Conservation (phyloP, 176 grass and related monocot species). For the Musa itinerans region DNA sequence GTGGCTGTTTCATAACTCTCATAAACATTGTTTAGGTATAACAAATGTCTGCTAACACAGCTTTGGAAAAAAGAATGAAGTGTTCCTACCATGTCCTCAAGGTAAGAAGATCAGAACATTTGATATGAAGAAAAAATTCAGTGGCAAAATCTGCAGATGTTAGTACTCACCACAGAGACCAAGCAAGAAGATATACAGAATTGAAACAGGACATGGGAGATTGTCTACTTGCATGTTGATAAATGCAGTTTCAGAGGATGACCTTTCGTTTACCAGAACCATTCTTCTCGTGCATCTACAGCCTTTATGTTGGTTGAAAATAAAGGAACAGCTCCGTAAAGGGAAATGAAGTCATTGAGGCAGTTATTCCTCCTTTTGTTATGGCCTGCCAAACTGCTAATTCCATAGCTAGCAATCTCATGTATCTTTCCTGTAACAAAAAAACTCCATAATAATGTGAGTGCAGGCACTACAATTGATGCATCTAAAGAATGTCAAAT, state of each 20-base stretch:
- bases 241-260: background rate
- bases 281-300: slow-evolving; percentile 11
- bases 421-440: slow-evolving; percentile 13
- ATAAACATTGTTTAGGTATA: no score
- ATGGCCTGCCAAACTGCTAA: slow-evolving; percentile 15
- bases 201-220: background rate
- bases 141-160: background rate
- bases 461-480: background rate
- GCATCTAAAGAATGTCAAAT: background rate
- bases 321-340: slow-evolving; percentile 7
- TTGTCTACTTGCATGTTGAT: background rate
- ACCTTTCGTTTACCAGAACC: slow-evolving; percentile 15
- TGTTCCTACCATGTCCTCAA: no score
- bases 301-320: slow-evolving; percentile 4
- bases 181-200: background rate
- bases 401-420: slow-evolving; percentile 11
- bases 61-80: no score
- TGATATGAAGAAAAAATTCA: background rate
- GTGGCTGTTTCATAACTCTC: no score
- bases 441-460: background rate
- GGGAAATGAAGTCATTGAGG: slow-evolving; percentile 17
- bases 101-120: background rate
- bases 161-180: background rate
- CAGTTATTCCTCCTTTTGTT: slow-evolving; percentile 6
- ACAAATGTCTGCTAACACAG: no score